phyloP scores from a whole-genome alignment of 164 flowering plant genomes.

The Platanus orientalis region DNA sequence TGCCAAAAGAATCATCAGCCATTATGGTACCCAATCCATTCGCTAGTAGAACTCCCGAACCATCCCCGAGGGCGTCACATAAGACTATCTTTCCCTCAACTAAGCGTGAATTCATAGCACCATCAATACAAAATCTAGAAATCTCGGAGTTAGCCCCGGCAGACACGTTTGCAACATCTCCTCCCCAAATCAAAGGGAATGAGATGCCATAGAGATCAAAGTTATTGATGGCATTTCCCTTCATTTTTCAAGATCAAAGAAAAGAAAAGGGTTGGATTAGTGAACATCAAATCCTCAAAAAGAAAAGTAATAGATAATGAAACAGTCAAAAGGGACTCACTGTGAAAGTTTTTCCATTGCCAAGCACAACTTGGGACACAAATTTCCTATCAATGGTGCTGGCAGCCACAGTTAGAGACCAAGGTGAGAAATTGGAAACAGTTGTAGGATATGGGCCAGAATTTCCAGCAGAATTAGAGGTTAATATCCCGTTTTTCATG shows the following conservation, averaged over 20 bases:
- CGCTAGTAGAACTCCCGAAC: conserved; percentile 21
- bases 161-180: conserved; percentile 33
- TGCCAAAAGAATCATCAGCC: conserved; percentile 3
- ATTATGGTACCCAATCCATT: conserved; percentile 35
- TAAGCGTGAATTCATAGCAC: conserved; percentile 23
- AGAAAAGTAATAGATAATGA: background rate
- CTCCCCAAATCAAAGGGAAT: no score
- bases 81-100: conserved; percentile 37
- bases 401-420: conserved; percentile 38
- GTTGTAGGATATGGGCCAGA: conserved; percentile 16
- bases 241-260: conserved; percentile 31
- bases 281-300: background rate
- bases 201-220: conserved; percentile 41
- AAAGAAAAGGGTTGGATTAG: background rate
- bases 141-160: conserved; percentile 15
- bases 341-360: conserved; percentile 24
- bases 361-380: conserved; percentile 21
- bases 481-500: conserved; percentile 31
- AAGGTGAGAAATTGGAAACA: conserved; percentile 24
- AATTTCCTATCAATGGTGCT: conserved; percentile 35
- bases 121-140: conserved; percentile 23
- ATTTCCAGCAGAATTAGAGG: conserved; percentile 31
- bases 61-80: conserved; percentile 27
- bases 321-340: conserved; percentile 12
- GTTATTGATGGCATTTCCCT: conserved; percentile 32